Conservation (phyloP, 176 grass and related monocot species). For the Neostapfia colusana region DNA sequence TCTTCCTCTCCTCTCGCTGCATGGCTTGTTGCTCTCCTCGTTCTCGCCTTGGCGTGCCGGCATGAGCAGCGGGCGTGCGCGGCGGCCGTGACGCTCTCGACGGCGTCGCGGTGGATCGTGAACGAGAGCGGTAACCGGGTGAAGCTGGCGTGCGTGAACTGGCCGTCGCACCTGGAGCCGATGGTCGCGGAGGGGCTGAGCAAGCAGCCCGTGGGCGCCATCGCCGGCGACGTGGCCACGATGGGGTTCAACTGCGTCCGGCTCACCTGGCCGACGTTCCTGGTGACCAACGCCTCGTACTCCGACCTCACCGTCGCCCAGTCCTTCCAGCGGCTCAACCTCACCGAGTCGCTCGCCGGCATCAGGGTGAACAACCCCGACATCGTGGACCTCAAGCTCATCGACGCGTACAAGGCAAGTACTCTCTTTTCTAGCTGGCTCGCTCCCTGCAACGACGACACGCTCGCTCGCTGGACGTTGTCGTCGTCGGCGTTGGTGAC, state of each 20-base stretch:
- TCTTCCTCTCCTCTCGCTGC: not conserved
- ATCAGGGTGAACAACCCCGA: conserved; percentile 57
- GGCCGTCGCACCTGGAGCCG: conserved; percentile 73
- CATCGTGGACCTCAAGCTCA: conserved; percentile 63
- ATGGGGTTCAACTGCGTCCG: conserved; percentile 90
- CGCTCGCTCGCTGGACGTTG: too few species aligned
- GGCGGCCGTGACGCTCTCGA: conserved; percentile 43
- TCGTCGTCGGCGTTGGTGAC: too few species aligned
- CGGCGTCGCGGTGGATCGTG: conserved; percentile 78
- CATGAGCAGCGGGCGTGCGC: not conserved
- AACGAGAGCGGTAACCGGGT: conserved; percentile 56
- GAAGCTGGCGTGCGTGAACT: conserved; percentile 94
- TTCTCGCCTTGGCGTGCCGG: not conserved
- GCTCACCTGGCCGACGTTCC: conserved; percentile 78
- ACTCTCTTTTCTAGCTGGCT: too few species aligned
- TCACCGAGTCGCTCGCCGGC: conserved; percentile 53
- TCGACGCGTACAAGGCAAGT: conserved; percentile 73
- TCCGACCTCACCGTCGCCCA: conserved; percentile 54
- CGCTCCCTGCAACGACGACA: too few species aligned
- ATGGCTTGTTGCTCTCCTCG: conserved; percentile 13
- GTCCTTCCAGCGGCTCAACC: conserved; percentile 63
- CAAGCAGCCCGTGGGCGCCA: conserved; percentile 57
- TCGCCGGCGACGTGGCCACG: conserved; percentile 51
- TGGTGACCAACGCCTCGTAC: conserved; percentile 64
- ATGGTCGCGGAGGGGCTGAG: conserved; percentile 76